These are phyloP conservation scores for Zasmidium cellare DNA, from an alignment of 2,329 filamentous ascomycete genomes.

Conservation along the genomic window DNA sequence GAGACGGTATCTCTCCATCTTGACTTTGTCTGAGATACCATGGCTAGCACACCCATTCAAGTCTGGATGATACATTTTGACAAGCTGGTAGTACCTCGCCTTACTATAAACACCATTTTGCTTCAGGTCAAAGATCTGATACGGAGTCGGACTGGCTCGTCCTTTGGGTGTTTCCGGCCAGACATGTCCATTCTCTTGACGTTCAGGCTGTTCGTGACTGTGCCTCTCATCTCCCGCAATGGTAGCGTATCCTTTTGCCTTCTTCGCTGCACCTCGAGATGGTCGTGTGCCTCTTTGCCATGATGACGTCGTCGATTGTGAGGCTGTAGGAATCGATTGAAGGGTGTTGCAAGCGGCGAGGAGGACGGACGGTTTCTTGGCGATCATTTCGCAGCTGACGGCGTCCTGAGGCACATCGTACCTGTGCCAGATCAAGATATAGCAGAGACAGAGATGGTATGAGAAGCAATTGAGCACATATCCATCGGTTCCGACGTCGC, in stretches of 20 bases:
- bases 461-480: conserved; percentile 1
- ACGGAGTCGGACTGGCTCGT: conserved; percentile 68
- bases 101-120: conserved; percentile 75
- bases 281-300: conserved; percentile 35
- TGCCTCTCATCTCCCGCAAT: conserved; percentile 28
- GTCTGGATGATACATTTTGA: conserved; percentile 96
- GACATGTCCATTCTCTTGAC: conserved; percentile 19
- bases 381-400: conserved; percentile 35
- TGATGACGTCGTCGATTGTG: conserved; percentile 44
- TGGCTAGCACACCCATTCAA: conserved; percentile 48
- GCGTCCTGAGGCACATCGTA: conserved; percentile 22
- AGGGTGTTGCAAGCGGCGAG: conserved; percentile 32
- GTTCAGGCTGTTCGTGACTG: conserved; percentile 26
- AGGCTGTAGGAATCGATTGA: conserved; percentile 17
- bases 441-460: conserved; percentile 5
- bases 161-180: conserved; percentile 40
- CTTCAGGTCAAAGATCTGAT: conserved; percentile 75
- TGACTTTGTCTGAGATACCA: conserved; percentile 58
- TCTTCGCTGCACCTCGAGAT: conserved; percentile 14
- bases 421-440: not conserved
- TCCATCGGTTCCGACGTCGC: not conserved
- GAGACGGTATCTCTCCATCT: conserved; percentile 86
- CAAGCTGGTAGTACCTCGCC: conserved; percentile 80
- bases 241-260: conserved; percentile 32
- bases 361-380: conserved; percentile 37